Base-by-base conservation (phyloP, 805 yeast genomes). In the Blastobotrys americana region DNA sequence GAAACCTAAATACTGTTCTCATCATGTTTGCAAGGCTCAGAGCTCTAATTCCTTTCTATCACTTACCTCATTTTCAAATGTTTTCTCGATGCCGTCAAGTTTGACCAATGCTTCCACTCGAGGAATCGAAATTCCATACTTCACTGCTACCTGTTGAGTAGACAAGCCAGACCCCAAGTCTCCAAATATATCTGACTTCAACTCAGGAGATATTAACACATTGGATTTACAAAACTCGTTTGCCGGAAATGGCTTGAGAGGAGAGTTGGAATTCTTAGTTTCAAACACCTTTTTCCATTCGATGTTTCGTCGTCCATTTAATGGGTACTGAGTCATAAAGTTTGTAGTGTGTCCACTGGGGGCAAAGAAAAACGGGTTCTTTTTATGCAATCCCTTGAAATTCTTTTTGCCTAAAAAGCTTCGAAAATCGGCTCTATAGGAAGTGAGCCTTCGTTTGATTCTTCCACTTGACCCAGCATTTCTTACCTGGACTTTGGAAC, bases 81-180 rank as follows among this genome's bases (percentile, higher is more conserved):
- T 65, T 50, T 74, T 64, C 65, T 90, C 94, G 42, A 89, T 72
- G 23, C 69, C 69, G 49, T 75, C 70, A 51, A 90, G 73, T 61
- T 76, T 78, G 20, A 84, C 67, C 46, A 90, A 72, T n/a, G 97
- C 97, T 59, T 89, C 96, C 17, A 93, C 72, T 62, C 97, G 77
- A 43, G 88, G 84, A 49, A 88, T 76, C 59, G 86, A 84, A 52
- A 90, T 69, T 3, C 94, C 90, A 58, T 79, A 81, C 57, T 77
- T 76, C 51, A 81, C 76, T 8, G 96, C 89, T 38, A 85, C 79
- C 52, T 79, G 82, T 60, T 84, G 90, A 18, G 80, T 66, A 36
- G 82, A 72, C 37, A 77, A 76, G 23, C 77, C 74, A 8, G 31
- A 25, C 8, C 13, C 31, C 31, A 25, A 8, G 31, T 35, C 19